Evolutionary conservation across 176 grass and related monocot species (phyloP), one percentile per base, ranked within the genome.

Genomic region (Oryza officinalis): DNA sequence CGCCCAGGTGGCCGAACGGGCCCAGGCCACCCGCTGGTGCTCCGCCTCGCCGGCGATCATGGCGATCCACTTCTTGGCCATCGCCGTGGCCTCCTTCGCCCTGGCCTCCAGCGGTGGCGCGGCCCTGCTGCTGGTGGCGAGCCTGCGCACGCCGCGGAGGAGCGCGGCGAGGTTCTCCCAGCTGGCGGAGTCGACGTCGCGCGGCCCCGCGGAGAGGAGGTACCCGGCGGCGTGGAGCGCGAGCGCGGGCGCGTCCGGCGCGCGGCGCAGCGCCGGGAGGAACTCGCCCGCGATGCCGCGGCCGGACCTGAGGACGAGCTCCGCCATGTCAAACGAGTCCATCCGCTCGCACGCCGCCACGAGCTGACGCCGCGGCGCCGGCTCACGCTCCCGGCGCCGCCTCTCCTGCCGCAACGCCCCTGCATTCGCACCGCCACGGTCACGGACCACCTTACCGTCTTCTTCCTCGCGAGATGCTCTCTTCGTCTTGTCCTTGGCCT

Each of bases 191-290:
- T 71, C 40, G 17, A 41, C 35, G 23, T 67, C 47, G 59, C 9
- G 49, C 49, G 49, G 65, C 18, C 25, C 26, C 13, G 46, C 8
- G 40, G 70, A 65, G 10, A 75, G 30, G 27, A 35, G 18, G 52
- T 14, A 22, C 33, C 35, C 59, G 68, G 74, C 27, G 26, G 59
- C 71, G 30, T 83, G 69, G 37, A 83, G 54, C 26, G 65, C 71
- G 35, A 83, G 81, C 71, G 73, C 74, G 13, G 70, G 54, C 3
- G 69, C 57, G 54, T 83, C 71, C 10, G 81, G 59, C 10, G 81
- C 71, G 38, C 27, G 44, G 22, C 81, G 71, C 10, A 84, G 20
- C 59, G 81, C 81, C 3, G 81, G 71, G 11, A 41, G 44, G 40
- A 84, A 72, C 25, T 84, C 81, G 25, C 32, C 15, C 10, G 38